Evolutionary conservation across 1,284 basidiomycete genomes (phyloP), one percentile per base, ranked within the genome.

Genomic region (Trametes pubescens): DNA sequence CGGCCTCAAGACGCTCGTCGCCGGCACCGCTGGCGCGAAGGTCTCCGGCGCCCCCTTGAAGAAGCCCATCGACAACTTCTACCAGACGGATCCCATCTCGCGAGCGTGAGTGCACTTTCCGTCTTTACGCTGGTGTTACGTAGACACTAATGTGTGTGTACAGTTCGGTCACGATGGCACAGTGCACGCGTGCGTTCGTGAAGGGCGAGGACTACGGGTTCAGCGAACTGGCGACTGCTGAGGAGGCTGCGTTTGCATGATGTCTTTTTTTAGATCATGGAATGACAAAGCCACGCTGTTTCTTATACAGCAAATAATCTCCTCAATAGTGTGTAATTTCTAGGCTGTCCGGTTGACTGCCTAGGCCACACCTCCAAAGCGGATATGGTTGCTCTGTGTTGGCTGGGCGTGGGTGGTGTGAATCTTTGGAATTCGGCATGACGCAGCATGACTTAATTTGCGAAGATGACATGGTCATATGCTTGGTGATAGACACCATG

Each of bases 21-120:
- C 78, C 13, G 74, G 80, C 51, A 88, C 85, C 18, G 77, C 80
- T 37, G 80, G 80, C 13, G 84, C 85, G 48, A 89, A 88, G 77
- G 82, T 86, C 43, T 83, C 86, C 2, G 86, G 85, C 8, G 80
- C 80, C 48, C 82, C 86, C 10, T 89, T 99, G 79, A 84, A 83
- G 77, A 93, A 91, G 78, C 93, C 95, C 2, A 92, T 99, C 72
- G 72, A 81, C 62, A 98, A 98, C 84, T 99, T 99, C 81, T 99
- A 99, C 82, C 91, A 96, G 80, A 99, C 97, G 9, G 95, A 97
- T 78, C 86, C 92, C 38, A 91, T 94, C 69, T 93, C 92, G 53
- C 81, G 92, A 84, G 90, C 92, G 91, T 92, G 70, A 79, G 92
- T 88, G 0, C 61, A 29, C 13, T 51, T 46, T 46, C 61, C 8